Percentiles rank a stretch among this genome's conserved stretches.
These are phyloP conservation scores for Dendrocalamus sinicus DNA, from an alignment of 176 grass and related monocot genomes.

Conservation along the genomic window DNA sequence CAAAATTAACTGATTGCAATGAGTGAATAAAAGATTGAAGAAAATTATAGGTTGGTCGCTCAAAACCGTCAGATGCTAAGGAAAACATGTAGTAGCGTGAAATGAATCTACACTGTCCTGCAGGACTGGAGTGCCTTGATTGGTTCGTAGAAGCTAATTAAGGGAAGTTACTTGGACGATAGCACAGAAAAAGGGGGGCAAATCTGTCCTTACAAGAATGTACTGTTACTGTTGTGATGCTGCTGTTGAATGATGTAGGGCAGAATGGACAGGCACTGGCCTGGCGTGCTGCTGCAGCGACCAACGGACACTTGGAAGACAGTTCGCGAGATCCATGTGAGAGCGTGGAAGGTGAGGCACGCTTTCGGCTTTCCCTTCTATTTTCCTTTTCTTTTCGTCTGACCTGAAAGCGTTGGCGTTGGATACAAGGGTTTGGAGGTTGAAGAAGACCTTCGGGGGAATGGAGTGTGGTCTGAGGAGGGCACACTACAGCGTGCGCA, in stretches of 20 bases:
- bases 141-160: background rate
- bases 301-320: background rate
- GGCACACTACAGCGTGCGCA: too few species aligned
- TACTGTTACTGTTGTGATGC: background rate
- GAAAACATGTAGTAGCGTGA: background rate
- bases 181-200: background rate
- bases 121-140: too few species aligned
- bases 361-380: background rate
- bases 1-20: background rate
- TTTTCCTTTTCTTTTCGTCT: background rate
- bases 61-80: background rate
- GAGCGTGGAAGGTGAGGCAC: slow-evolving; percentile 7
- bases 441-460: too few species aligned
- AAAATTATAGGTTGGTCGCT: background rate
- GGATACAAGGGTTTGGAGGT: too few species aligned
- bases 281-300: background rate
- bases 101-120: too few species aligned
- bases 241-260: slow-evolving; percentile 4
- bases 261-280: background rate
- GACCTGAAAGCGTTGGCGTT: too few species aligned
- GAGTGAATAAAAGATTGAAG: background rate
- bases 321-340: slow-evolving; percentile 22
- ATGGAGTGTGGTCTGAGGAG: too few species aligned
- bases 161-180: background rate
- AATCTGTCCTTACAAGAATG: background rate